Evolutionary conservation across 495 filamentous ascomycete genomes (phyloP), one percentile per base, ranked within the genome.

Genomic region (Lasiosphaeria hispida): DNA sequence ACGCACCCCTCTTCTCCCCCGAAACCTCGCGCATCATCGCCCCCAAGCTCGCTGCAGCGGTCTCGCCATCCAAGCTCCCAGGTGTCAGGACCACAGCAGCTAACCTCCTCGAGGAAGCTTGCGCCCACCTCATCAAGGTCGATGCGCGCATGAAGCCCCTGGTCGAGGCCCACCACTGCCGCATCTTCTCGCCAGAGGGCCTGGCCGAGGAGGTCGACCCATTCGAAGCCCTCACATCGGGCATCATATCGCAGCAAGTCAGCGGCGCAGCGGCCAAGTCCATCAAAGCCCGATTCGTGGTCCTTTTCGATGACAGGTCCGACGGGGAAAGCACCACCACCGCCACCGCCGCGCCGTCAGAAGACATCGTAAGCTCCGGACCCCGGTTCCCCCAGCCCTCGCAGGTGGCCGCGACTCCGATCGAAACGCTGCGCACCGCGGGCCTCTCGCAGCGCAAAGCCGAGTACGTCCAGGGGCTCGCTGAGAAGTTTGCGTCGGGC

Each of bases 211-310:
- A 84, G 60, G 81, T 96, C 59, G 89, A 97, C 69, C 93, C 94
- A 3, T 98, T 97, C 68, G 85, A 84, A 51, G 86, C 85, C 53
- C 80, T 98, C 40, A 80, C 81, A 19, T 89, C 84, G 69, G 87
- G 91, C 45, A 97, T 98, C 63, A 96, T 97, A 57, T 90, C 90
- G 43, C 94, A 98, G 71, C 94, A 98, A 70, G 93, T 98, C 10
- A 94, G 91, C 14, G 91, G 93, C 14, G 90, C 91, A 4, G 94
- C 94, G 3, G 95, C 94, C 19, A 87, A 82, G 57, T 86, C 88
- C 4, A 97, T 98, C 67, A 90, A 91, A 60, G 82, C 81, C 11
- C 92, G 88, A 62, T 97, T 97, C 71, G 75, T 96, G 38, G 77
- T 76, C 10, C 76, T 97, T n/a, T 96, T 96, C 69, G 68, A 80